phyloP scores from a whole-genome alignment of 257 asterid species.

The Plantago ovata region DNA sequence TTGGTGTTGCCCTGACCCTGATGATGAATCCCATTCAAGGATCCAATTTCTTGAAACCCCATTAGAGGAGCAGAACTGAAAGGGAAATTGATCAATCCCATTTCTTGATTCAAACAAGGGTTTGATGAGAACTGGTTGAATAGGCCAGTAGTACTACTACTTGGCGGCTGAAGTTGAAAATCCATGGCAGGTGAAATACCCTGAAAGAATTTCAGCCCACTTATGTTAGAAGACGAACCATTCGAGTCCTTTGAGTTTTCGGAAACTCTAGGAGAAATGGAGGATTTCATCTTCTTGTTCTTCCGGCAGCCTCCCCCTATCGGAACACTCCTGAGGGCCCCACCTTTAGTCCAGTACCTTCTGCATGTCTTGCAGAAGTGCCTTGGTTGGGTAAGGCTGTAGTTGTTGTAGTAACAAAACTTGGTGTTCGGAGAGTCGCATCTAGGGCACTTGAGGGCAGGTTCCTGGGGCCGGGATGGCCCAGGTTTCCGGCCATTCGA shows the following conservation, averaged over 20 bases:
- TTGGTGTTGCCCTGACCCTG: conserved; percentile 9
- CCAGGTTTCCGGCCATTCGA: conserved; percentile 35
- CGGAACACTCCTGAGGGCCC: conserved; percentile 84
- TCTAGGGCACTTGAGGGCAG: conserved; percentile 67
- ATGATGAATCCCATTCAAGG: conserved; percentile 15
- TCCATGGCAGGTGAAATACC: conserved; percentile 82
- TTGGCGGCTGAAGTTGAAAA: conserved; percentile 48
- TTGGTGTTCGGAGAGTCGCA: conserved; percentile 91
- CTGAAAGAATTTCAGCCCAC: conserved; percentile 65
- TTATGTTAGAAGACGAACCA: conserved; percentile 35
- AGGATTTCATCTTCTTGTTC: conserved; percentile 62
- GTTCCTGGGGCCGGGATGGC: conserved; percentile 38
- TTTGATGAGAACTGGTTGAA: conserved; percentile 34
- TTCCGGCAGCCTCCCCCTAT: conserved; percentile 94
- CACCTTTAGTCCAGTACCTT: conserved; percentile 92
- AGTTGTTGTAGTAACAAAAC: conserved; percentile 92
- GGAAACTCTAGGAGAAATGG: conserved; percentile 31
- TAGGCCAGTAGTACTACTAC: conserved; percentile 10
- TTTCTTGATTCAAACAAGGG: conserved; percentile 7
- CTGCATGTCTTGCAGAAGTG: conserved; percentile 95
- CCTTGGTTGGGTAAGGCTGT: conserved; percentile 85
- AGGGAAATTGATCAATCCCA: conserved; percentile 39
- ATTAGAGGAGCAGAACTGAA: conserved; percentile 19
- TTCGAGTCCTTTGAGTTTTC: conserved; percentile 34
- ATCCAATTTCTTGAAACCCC: conserved; percentile 46